Percentiles rank a stretch among this genome's conserved stretches.
Evolutionary conservation across 2,329 filamentous ascomycete species (phyloP).

Genomic region (Verticillium zaregamsianum): DNA sequence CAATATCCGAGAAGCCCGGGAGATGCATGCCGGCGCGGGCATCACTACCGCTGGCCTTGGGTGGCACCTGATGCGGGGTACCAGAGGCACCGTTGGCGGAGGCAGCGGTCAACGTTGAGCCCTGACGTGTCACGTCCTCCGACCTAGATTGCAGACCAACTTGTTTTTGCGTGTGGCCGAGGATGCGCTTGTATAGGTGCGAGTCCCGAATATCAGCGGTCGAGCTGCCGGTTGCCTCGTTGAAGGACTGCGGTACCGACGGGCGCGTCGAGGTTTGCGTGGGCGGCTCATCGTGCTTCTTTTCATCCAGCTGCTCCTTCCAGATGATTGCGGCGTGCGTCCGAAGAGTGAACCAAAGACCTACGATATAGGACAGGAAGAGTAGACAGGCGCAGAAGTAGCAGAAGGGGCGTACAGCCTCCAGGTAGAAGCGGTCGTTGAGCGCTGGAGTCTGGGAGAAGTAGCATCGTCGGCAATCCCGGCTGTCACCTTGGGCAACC

Average conservation of each 20-base stretch:
- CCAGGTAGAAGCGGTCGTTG: constrained; percentile 81
- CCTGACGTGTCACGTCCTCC: constrained; percentile 37
- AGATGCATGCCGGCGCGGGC: constrained; percentile 44
- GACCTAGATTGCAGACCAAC: constrained; percentile 61
- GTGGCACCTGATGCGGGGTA: constrained; percentile 73
- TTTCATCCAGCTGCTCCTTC: constrained; percentile 80
- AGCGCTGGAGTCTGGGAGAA: constrained; percentile 85
- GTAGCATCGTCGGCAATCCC: constrained; percentile 89
- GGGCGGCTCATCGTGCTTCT: constrained; percentile 55
- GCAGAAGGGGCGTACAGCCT: constrained; percentile 90
- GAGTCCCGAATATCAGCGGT: constrained; percentile 74
- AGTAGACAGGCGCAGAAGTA: constrained; percentile 81
- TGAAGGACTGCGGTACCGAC: constrained; percentile 33
- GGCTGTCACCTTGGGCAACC: constrained; percentile 23
- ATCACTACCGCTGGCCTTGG: constrained; percentile 47
- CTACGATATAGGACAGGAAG: constrained; percentile 90
- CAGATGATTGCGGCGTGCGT: constrained; percentile 97
- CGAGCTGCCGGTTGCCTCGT: constrained; percentile 43
- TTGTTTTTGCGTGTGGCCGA: constrained; percentile 85
- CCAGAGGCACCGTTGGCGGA: constrained; percentile 38
- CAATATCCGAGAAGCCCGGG: constrained; percentile 72
- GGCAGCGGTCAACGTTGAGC: constrained; percentile 28
- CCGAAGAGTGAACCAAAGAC: constrained; percentile 89
- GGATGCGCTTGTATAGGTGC: constrained; percentile 85
- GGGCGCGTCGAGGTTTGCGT: constrained; percentile 24